A percentile compares a stretch with the other conserved stretches of the same genome.
Conservation (phyloP, 345 rosid genomes). For the Carallia pectinifolia region DNA sequence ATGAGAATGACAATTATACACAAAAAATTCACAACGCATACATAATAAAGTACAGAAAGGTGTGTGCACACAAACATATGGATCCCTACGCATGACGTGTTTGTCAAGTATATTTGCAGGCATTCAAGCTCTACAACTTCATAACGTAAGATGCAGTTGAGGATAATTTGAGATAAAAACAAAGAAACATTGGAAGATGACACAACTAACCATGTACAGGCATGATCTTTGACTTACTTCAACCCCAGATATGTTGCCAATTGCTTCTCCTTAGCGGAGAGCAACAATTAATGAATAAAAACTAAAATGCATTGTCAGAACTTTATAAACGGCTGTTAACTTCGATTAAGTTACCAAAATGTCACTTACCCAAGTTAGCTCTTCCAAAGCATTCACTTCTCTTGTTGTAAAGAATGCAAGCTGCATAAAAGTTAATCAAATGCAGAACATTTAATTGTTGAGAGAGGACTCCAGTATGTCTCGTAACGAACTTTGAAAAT, state of each 20-base stretch:
- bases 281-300: background rate
- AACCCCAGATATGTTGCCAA: background rate
- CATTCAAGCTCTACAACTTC: background rate
- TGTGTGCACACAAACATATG: background rate
- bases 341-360: background rate
- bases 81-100: too few relatives aligned
- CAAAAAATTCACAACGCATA: background rate
- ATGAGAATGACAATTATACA: background rate
- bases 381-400: conserved; percentile 70
- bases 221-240: background rate
- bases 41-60: background rate
- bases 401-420: conserved; percentile 84
- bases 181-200: background rate
- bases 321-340: too few relatives aligned
- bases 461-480: background rate
- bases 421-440: conserved; percentile 36
- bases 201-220: background rate
- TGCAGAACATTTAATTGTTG: background rate
- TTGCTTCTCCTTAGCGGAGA: background rate
- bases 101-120: too few relatives aligned
- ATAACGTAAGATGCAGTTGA: background rate
- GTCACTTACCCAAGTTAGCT: conserved; percentile 78
- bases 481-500: background rate
- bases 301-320: background rate
- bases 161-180: background rate